phyloP scores from a whole-genome alignment of 2,329 filamentous ascomycete species.

The Ophiocordyceps camponoti-floridani region DNA sequence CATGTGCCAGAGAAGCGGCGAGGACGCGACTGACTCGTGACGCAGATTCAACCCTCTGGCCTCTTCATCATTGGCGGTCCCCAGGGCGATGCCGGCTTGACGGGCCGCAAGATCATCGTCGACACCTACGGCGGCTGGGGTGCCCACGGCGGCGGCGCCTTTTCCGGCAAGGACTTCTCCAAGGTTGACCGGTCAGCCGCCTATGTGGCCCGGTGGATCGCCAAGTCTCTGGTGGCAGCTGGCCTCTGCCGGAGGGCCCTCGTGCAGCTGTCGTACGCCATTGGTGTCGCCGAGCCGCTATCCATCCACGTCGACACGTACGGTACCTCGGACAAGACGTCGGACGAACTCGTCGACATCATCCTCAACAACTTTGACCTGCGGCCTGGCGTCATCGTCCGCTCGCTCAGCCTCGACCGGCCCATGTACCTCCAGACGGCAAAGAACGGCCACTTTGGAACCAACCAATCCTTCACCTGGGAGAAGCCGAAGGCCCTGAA shows the following conservation, averaged over 20 bases:
- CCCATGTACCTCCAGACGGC: constrained; percentile 97
- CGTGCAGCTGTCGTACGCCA: constrained; percentile 98
- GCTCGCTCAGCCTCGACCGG: constrained; percentile 84
- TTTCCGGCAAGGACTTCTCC: constrained; percentile 99
- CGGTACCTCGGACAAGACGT: constrained; percentile 78
- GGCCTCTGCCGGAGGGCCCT: constrained; percentile 81
- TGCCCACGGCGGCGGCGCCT: constrained; percentile 98
- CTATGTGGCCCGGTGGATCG: constrained; percentile 95
- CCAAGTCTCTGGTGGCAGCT: constrained; percentile 87
- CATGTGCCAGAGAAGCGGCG: neutral
- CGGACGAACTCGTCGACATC: constrained; percentile 87
- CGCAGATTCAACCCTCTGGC: constrained; percentile 80
- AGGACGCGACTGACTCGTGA: neutral
- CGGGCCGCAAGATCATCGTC: constrained; percentile 97
- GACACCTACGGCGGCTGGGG: constrained; percentile 99
- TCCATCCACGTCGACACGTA: constrained; percentile 97
- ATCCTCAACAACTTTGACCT: constrained; percentile 95
- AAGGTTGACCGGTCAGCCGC: constrained; percentile 98
- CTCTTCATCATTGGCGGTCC: constrained; percentile 98
- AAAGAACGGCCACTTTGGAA: constrained; percentile 98
- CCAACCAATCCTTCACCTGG: constrained; percentile 95
- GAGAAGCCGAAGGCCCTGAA: constrained; percentile 94
- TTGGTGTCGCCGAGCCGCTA: constrained; percentile 93
- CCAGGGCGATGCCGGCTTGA: constrained; percentile 96
- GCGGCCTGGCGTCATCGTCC: constrained; percentile 94